Evolutionary conservation across 345 rosid species (phyloP), one percentile per base, ranked within the genome.

Genomic region (Turnera subulata): DNA sequence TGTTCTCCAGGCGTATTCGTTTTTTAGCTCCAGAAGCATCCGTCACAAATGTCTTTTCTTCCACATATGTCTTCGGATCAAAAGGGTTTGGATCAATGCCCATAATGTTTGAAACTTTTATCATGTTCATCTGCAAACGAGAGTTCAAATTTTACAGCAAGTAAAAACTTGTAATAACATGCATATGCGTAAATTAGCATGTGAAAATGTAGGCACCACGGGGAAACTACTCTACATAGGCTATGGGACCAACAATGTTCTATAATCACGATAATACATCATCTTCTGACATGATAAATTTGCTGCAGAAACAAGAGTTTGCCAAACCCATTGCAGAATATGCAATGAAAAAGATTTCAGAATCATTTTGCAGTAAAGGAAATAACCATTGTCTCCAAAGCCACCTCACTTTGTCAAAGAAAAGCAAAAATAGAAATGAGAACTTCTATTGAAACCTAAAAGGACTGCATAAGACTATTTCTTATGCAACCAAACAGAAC

Each of bases 71-170:
- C 81, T 89, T 93, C 25, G 94, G 88, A 73, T 89, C 94, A 76
- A 93, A 93, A 64, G 91, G 85, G 48, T 83, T 84, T 51, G 86
- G 88, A 55, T 93, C 99, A 61, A 93, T 85, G 54, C 99, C 97
- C 99, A 93, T 93, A 53, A 93, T 93, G 64, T 89, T 93, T 42
- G 99, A 93, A 69, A 89, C 96, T 82, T 78, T 93, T 55, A 93
- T 80, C 84, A 87, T 68, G 74, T 82, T 82, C 97, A 89, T 84
- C 97, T 93, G 91, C 75, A 57, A 61, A 76, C 55, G 63, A 40
- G 20, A 9, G 50, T 58, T 17, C 7, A 39, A 50, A 39, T 39
- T 54, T 20, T 35, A 53, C 14, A 19, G 10, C 25, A 47, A 6
- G 16, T 26, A 40, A 48, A 17, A 59, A 53, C 40, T 16, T 38